Evolutionary conservation across 1,284 basidiomycete species (phyloP).

Genomic region (Puccinia triticina): DNA sequence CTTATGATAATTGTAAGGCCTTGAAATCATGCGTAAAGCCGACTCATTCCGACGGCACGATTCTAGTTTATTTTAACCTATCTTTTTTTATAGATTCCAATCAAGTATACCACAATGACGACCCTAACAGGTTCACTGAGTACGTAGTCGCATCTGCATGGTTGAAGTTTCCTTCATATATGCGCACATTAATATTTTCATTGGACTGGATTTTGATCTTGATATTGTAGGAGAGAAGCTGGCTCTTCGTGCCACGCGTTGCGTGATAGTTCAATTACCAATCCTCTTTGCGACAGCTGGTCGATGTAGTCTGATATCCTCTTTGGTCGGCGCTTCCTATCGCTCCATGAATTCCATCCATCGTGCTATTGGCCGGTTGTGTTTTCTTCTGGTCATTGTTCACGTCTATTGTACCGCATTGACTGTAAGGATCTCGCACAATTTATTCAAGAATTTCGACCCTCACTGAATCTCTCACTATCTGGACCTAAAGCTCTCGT

Average conservation of each 20-base stretch:
- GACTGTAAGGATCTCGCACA: constrained; percentile 1
- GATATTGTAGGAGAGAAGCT: not conserved
- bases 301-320: constrained; percentile 8
- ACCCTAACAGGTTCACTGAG: not conserved
- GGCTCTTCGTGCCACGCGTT: constrained; percentile 6
- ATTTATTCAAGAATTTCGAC: not conserved
- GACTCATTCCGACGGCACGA: not conserved
- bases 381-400: constrained; percentile 22
- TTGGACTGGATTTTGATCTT: not conserved
- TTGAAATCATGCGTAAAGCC: not conserved
- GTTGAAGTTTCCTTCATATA: not conserved
- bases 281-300: constrained; percentile 32
- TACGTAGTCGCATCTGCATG: not conserved
- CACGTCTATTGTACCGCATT: not conserved
- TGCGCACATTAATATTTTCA: not conserved
- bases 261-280: not conserved
- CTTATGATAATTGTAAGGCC: constrained; percentile 1
- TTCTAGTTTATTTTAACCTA: not conserved
- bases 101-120: not conserved
- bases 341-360: constrained; percentile 34
- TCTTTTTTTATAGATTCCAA: not conserved
- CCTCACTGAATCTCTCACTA: not conserved
- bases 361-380: constrained; percentile 27
- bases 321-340: constrained; percentile 19
- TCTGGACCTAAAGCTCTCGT: not conserved